A percentile compares a stretch with the other conserved stretches of the same genome.
Evolutionary conservation across 139 green algal species (phyloP).

Genomic region (Volvox africanus): DNA sequence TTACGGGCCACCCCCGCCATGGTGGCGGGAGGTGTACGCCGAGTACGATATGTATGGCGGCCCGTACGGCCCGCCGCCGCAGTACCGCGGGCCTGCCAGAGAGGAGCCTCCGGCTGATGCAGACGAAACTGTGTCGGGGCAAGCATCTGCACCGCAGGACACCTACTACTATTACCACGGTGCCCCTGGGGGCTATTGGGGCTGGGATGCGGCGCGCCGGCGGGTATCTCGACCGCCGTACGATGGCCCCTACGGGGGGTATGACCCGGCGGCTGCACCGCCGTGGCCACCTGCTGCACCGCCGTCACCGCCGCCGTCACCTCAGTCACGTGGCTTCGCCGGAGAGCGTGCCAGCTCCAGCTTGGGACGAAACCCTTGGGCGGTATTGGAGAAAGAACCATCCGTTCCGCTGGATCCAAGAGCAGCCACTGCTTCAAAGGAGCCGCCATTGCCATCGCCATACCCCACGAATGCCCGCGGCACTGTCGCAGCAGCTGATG

Average conservation of each 20-base stretch:
- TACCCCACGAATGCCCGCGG: too few relatives aligned
- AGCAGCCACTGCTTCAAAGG: not conserved
- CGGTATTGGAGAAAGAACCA: not conserved
- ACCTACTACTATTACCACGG: slow-evolving; percentile 21
- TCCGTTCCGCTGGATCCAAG: not conserved
- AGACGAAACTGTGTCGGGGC: not conserved
- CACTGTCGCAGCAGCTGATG: not conserved
- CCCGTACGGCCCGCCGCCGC: slow-evolving; percentile 20
- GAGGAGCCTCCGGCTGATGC: not conserved
- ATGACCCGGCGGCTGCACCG: not conserved
- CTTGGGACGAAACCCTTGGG: slow-evolving; percentile 15
- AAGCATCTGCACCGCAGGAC: not conserved
- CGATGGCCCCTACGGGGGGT: not conserved
- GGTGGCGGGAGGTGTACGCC: not conserved
- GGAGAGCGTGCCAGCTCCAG: not conserved
- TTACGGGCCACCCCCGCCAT: slow-evolving; percentile 10
- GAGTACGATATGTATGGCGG: not conserved
- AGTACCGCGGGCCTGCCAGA: not conserved
- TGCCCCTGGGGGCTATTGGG: not conserved
- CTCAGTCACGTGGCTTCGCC: not conserved
- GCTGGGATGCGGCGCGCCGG: not conserved
- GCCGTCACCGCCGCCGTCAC: not conserved
- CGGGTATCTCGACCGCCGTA: not conserved
- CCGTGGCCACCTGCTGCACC: not conserved
- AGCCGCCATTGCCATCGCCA: not conserved